phyloP scores from a whole-genome alignment of 768 basidiomycete genomes.

The Tephrocybe sp. region DNA sequence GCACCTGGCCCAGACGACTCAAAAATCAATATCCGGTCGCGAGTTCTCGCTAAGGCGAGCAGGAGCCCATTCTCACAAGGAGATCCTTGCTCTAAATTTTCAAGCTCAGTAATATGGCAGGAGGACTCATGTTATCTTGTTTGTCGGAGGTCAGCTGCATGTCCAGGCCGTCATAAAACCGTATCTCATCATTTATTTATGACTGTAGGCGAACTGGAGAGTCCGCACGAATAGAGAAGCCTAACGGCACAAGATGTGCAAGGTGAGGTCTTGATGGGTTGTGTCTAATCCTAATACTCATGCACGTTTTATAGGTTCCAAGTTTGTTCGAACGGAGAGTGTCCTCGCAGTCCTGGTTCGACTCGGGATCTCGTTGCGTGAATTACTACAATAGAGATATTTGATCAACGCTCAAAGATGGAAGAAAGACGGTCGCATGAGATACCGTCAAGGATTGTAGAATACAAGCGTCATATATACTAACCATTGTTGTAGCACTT shows the following conservation, averaged over 20 bases:
- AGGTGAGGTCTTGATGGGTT: background rate
- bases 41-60: background rate
- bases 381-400: too few relatives aligned
- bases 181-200: background rate
- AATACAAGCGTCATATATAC: too few relatives aligned
- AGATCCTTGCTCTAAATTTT: background rate
- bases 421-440: too few relatives aligned
- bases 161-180: background rate
- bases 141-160: background rate
- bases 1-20: background rate
- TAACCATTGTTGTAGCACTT: too few relatives aligned
- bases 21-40: slow-evolving; percentile 1
- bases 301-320: background rate
- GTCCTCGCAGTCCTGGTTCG: background rate
- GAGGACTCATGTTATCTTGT: background rate
- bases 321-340: background rate
- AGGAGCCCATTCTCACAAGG: background rate
- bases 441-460: too few relatives aligned
- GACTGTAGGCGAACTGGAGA: background rate
- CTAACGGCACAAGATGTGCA: background rate
- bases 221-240: background rate
- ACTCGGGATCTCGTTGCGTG: too few relatives aligned
- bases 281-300: too few relatives aligned
- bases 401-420: too few relatives aligned
- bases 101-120: background rate